Percentiles rank a stretch among this genome's conserved stretches.
Conservation (phyloP, 164 flowering plant species). For the Litsea cubeba region DNA sequence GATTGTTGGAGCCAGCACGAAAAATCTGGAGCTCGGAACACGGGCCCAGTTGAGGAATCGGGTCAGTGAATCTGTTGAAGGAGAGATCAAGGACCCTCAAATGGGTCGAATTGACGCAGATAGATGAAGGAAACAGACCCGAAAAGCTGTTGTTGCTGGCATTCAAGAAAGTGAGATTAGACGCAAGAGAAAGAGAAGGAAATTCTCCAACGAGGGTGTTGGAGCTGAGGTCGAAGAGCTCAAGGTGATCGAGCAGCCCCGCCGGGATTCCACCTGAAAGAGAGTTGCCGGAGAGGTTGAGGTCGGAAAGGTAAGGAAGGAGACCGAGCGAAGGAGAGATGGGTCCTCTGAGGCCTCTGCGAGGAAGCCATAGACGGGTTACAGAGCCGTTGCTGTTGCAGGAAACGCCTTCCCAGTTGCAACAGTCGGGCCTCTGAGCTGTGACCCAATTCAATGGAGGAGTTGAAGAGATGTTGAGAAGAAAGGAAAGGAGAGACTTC, state of each 20-base stretch:
- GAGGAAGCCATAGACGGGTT: slow-evolving; percentile 32
- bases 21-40: slow-evolving; percentile 39
- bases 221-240: slow-evolving; percentile 45
- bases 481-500: slow-evolving; percentile 32
- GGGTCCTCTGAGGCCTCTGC: slow-evolving; percentile 33
- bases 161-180: slow-evolving; percentile 32
- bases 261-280: slow-evolving; percentile 37
- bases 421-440: slow-evolving; percentile 28
- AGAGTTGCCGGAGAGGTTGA: slow-evolving; percentile 46
- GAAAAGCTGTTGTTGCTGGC: slow-evolving; percentile 48
- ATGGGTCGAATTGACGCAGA: slow-evolving; percentile 23
- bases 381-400: slow-evolving; percentile 38
- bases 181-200: slow-evolving; percentile 19
- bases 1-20: slow-evolving; percentile 46
- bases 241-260: slow-evolving; percentile 29
- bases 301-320: slow-evolving; percentile 37
- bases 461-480: slow-evolving; percentile 8
- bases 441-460: slow-evolving; percentile 35
- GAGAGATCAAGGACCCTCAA: slow-evolving; percentile 47
- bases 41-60: slow-evolving; percentile 27
- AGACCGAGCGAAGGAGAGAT: slow-evolving; percentile 34
- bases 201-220: slow-evolving; percentile 41
- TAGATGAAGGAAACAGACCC: slow-evolving; percentile 37
- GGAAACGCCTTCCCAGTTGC: slow-evolving; percentile 49
- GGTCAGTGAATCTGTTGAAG: slow-evolving; percentile 36